Evolutionary conservation across 1,139 yeast genomes (phyloP).

Genomic region (Pichia sp.): DNA sequence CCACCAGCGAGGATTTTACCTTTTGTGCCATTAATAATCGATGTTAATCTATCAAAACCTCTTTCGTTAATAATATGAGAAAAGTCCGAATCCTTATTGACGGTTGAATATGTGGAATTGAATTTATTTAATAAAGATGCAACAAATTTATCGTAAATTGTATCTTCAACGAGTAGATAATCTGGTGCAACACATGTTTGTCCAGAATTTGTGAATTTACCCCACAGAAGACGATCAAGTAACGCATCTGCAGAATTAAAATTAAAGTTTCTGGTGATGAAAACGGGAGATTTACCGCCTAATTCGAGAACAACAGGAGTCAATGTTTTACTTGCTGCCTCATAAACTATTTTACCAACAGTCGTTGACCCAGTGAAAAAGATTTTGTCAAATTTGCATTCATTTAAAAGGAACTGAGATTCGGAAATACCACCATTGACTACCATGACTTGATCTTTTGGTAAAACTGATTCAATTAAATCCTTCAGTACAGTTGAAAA

Average conservation of each 20-base stretch:
- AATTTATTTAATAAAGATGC: constrained; percentile 43
- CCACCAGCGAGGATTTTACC: constrained; percentile 65
- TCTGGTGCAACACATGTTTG: constrained; percentile 93
- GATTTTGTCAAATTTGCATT: constrained; percentile 75
- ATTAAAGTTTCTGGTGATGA: constrained; percentile 54
- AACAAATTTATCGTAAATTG: constrained; percentile 54
- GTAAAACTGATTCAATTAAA: constrained; percentile 52
- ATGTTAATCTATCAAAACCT: constrained; percentile 52
- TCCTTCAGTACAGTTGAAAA: constrained; percentile 56
- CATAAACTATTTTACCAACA: constrained; percentile 78
- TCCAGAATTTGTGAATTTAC: constrained; percentile 79
- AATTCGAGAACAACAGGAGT: constrained; percentile 83
- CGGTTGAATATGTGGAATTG: constrained; percentile 42
- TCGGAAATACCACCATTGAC: constrained; percentile 78
- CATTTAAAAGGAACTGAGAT: constrained; percentile 56
- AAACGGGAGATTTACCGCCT: constrained; percentile 92
- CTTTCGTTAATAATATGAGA: constrained; percentile 66
- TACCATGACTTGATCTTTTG: constrained; percentile 52
- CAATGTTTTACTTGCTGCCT: constrained; percentile 78
- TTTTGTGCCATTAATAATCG: constrained; percentile 47
- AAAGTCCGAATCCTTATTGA: constrained; percentile 40
- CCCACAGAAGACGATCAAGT: constrained; percentile 75
- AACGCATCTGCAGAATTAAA: constrained; percentile 42
- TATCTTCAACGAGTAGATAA: constrained; percentile 65
- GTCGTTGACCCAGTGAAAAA: constrained; percentile 79